Evolutionary conservation across 805 yeast genomes (phyloP), one percentile per base, ranked within the genome.

Genomic region (Saccharomycopsis javanensis): DNA sequence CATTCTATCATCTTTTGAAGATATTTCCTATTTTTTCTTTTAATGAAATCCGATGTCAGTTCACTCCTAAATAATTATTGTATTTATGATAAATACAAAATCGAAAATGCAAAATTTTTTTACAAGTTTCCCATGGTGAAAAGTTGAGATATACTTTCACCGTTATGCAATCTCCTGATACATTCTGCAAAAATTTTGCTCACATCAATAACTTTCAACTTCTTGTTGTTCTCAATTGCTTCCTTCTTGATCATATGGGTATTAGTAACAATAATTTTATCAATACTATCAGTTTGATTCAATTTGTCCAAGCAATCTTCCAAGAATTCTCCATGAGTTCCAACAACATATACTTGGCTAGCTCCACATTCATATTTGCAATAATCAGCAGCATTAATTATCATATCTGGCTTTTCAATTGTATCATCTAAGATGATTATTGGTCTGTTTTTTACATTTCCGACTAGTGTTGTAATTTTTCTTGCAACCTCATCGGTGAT

Each of bases 361-460:
- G 83, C 83, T 3, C 83, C 83, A 61, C 79, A 80, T 61, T 77
- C 80, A 64, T 79, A 79, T 64, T 80, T 74, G 48, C 81, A 70
- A 62, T 75, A 78, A 16, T 85, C 83, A 11, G 84, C 84, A 51
- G 83, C 70, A 3, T 80, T 78, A 27, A 81, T 76, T 3, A 75
- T 72, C 23, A 85, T 79, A 58, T 75, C 76, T 5, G 77, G 78
- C 15, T 85, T 81, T 65, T 81, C 85, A 4, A 80, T 82, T 61
- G 80, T 73, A 65, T 81, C 86, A 64, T 81, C 85, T n/a, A 81
- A 70, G 59, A 81, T 70, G 13, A 81, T 79, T 69, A 85, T 80
- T 1, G 75, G 78, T 62, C 73, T 75, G 57, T 76, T 80, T 57
- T 72, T 74, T 54, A 81, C 85, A 60, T 81, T 82, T n/a, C 86